A percentile compares a stretch with the other conserved stretches of the same genome.
Evolutionary conservation across 495 filamentous ascomycete species (phyloP).

Genomic region (Pyronema domesticum): DNA sequence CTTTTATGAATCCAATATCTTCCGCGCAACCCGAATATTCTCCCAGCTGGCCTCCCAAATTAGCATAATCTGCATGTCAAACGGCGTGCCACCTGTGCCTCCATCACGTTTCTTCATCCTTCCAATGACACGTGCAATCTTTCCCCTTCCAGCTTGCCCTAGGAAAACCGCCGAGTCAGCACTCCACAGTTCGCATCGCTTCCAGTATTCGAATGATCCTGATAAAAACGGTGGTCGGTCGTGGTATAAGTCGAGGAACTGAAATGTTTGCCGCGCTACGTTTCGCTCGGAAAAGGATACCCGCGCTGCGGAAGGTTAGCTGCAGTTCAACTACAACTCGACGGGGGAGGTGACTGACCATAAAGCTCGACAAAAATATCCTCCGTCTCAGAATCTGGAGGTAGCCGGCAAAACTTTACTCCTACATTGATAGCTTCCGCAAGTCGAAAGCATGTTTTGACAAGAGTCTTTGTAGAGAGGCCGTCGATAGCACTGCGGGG

Average conservation of each 20-base stretch:
- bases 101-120: conserved; percentile 31
- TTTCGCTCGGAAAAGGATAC: conserved; percentile 37
- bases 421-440: conserved; percentile 35
- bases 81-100: conserved; percentile 21
- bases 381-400: conserved; percentile 23
- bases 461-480: conserved; percentile 28
- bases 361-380: conserved; percentile 39
- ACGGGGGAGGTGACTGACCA: neutral
- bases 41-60: conserved; percentile 38
- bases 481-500: conserved; percentile 38
- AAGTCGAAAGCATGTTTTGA: conserved; percentile 45
- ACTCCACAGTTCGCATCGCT: conserved; percentile 30
- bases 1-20: conserved; percentile 17
- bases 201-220: conserved; percentile 35
- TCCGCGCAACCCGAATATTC: conserved; percentile 30
- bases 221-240: conserved; percentile 34
- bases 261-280: conserved; percentile 35
- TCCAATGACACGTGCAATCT: conserved; percentile 37
- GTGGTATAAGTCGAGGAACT: conserved; percentile 42
- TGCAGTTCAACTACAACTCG: conserved; percentile 5
- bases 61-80: conserved; percentile 32
- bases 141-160: conserved; percentile 15
- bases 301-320: conserved; percentile 24
- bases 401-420: conserved; percentile 1
- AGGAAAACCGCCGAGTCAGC: conserved; percentile 31